Evolutionary conservation across 768 basidiomycete genomes (phyloP).

Genomic region (Lanmaoa rubissima): DNA sequence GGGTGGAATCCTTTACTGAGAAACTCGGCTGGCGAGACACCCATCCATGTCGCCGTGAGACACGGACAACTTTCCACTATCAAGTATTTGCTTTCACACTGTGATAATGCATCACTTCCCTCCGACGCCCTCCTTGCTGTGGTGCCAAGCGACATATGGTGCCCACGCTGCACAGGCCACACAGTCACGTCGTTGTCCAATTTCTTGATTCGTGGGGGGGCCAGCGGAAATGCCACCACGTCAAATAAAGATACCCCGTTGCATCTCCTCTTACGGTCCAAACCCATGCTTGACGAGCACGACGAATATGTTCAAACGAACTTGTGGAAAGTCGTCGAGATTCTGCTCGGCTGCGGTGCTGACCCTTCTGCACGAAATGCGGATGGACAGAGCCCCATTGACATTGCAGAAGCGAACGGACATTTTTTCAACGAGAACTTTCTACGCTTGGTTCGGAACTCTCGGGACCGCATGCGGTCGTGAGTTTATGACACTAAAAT

Average conservation of each 20-base stretch:
- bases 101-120: neutral
- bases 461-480: too few species aligned
- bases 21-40: neutral
- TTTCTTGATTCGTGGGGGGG: neutral
- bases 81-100: neutral
- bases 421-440: neutral
- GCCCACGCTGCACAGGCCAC: too few species aligned
- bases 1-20: neutral
- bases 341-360: neutral
- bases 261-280: neutral
- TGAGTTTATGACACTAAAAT: too few species aligned
- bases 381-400: neutral
- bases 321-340: neutral
- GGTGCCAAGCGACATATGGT: too few species aligned
- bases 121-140: neutral
- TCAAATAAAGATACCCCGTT: neutral
- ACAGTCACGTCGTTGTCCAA: neutral
- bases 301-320: too few species aligned
- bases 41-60: neutral
- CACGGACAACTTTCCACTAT: neutral
- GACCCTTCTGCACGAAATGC: neutral
- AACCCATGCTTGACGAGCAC: neutral
- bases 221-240: neutral
- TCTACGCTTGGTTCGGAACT: neutral
- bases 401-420: neutral